A percentile compares a stretch with the other conserved stretches of the same genome.
Evolutionary conservation across 1,284 basidiomycete species (phyloP).

Genomic region (Malassezia brasiliensis): DNA sequence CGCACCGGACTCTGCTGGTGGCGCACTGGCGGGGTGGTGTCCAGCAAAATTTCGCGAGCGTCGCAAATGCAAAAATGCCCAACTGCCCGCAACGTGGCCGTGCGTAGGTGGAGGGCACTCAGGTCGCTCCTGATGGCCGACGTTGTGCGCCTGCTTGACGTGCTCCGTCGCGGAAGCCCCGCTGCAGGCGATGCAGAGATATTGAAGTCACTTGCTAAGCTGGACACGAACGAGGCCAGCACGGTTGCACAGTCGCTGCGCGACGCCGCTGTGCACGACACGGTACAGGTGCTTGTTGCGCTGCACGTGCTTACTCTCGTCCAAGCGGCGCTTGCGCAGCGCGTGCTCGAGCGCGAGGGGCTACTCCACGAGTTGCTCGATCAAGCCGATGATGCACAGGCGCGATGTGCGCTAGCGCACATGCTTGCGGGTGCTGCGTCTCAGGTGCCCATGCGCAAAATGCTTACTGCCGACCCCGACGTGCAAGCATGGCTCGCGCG

Average conservation of each 20-base stretch:
- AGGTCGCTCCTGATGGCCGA: not conserved
- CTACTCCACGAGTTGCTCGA: not conserved
- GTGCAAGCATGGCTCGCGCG: not conserved
- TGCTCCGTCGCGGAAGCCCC: not conserved
- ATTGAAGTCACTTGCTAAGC: not conserved
- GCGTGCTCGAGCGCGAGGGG: not conserved
- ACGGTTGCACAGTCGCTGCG: not conserved
- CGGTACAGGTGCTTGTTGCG: not conserved
- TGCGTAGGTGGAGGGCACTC: conserved; percentile 5
- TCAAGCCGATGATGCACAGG: not conserved
- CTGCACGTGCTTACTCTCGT: conserved; percentile 4
- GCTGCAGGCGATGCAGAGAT: not conserved
- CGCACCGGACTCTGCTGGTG: not conserved
- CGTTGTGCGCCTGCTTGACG: not conserved
- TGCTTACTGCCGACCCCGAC: not conserved
- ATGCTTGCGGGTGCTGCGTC: not conserved
- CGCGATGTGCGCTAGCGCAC: conserved; percentile 5
- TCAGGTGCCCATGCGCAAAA: not conserved
- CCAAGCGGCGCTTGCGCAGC: not conserved
- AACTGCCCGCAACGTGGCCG: conserved; percentile 4
- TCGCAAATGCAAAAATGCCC: conserved; percentile 1
- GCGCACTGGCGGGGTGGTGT: not conserved
- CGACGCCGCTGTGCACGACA: not conserved
- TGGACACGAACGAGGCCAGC: not conserved
- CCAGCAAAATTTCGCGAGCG: not conserved